A percentile compares a stretch with the other conserved stretches of the same genome.
phyloP scores from a whole-genome alignment of 2,329 filamentous ascomycete genomes.

The Claviceps arundinis region DNA sequence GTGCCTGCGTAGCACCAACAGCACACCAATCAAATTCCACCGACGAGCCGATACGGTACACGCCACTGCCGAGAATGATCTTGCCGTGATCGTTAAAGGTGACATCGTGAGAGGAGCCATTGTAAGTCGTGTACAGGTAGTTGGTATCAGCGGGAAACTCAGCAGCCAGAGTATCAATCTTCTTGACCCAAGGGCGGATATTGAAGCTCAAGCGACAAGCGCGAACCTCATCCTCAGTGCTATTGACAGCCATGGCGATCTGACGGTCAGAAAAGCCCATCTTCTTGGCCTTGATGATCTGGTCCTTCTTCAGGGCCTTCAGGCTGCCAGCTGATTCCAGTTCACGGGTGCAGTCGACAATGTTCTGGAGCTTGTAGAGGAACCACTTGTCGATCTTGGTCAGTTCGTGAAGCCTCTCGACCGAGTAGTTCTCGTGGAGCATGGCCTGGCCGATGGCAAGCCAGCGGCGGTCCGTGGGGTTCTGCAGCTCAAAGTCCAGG shows the following conservation, averaged over 20 bases:
- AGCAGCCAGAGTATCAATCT: constrained; percentile 91
- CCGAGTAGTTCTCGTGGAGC: constrained; percentile 90
- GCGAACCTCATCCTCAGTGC: constrained; percentile 80
- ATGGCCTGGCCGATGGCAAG: constrained; percentile 94
- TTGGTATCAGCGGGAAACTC: constrained; percentile 94
- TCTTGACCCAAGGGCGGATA: constrained; percentile 93
- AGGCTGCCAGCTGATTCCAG: constrained; percentile 75
- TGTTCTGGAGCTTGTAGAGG: constrained; percentile 93
- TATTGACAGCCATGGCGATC: constrained; percentile 74
- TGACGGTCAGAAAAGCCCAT: constrained; percentile 95
- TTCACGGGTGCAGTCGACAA: constrained; percentile 80
- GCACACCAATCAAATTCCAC: constrained; percentile 99
- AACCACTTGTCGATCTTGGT: constrained; percentile 99
- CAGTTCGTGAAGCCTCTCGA: constrained; percentile 81
- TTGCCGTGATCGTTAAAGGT: constrained; percentile 86
- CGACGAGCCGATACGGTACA: constrained; percentile 94
- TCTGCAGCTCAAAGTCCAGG: constrained; percentile 76
- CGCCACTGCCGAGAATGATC: constrained; percentile 81
- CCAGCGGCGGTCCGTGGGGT: constrained; percentile 94
- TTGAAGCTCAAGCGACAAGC: constrained; percentile 73
- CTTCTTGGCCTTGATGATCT: constrained; percentile 87
- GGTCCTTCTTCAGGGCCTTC: constrained; percentile 74
- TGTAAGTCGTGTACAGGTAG: constrained; percentile 97
- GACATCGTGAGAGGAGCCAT: constrained; percentile 86
- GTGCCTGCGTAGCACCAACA: constrained; percentile 73